phyloP scores from a whole-genome alignment of 495 filamentous ascomycete genomes.

The Neurospora sp. region DNA sequence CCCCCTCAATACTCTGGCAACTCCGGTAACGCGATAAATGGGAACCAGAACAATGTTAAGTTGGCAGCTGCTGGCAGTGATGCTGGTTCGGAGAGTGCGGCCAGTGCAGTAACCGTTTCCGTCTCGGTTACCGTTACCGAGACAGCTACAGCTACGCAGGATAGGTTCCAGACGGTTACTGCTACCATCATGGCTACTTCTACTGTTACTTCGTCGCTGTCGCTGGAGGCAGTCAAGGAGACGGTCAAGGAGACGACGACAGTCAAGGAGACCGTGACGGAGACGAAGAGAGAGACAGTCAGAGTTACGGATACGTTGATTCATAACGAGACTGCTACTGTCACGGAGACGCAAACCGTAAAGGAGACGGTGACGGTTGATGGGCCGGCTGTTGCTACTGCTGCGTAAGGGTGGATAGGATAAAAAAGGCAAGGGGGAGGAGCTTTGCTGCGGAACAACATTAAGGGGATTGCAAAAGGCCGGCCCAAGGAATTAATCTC shows the following conservation, averaged over 20 bases:
- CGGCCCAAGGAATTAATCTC: background rate
- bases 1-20: background rate
- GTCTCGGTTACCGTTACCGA: background rate
- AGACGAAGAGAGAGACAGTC: background rate
- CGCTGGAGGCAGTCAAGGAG: background rate
- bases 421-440: background rate
- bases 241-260: background rate
- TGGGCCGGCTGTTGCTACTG: background rate
- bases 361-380: background rate
- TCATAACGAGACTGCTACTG: background rate
- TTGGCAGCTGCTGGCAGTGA: background rate
- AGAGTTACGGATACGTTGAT: background rate
- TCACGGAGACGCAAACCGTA: background rate
- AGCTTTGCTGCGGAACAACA: background rate
- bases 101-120: background rate
- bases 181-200: background rate
- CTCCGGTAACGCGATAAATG: background rate
- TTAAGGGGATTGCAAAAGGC: background rate
- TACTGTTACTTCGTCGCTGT: too few species aligned
- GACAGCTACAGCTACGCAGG: background rate
- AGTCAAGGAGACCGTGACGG: background rate
- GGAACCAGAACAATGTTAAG: background rate
- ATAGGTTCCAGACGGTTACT: background rate
- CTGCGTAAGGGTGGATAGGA: too few species aligned
- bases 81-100: background rate